phyloP scores from a whole-genome alignment of 805 yeast species.

The Lachancea sp. region DNA sequence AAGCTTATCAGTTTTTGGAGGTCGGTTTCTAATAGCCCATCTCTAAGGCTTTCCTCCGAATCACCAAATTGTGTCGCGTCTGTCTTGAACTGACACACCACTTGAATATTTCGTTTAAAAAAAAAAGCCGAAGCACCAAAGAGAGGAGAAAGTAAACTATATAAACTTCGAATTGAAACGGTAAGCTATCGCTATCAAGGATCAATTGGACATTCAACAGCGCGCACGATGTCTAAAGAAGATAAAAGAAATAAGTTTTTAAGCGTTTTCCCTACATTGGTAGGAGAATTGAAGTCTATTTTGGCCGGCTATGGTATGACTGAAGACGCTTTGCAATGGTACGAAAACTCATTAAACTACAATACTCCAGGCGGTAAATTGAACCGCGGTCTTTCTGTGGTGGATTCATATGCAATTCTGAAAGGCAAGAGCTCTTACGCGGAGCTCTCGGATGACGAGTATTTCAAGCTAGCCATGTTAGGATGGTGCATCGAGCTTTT shows the following conservation, averaged over 20 bases:
- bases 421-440: conserved; percentile 51
- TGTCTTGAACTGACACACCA: not conserved
- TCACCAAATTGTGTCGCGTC: not conserved
- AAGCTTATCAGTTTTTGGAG: not conserved
- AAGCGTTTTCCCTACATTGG: conserved; percentile 66
- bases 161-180: too few relatives aligned
- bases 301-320: conserved; percentile 73
- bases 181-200: not conserved
- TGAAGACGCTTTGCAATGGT: conserved; percentile 81
- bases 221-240: conserved; percentile 20
- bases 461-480: conserved; percentile 75
- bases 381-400: conserved; percentile 92
- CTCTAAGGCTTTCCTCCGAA: not conserved
- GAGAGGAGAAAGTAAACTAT: not conserved
- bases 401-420: conserved; percentile 82
- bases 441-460: conserved; percentile 63
- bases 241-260: conserved; percentile 48
- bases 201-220: not conserved
- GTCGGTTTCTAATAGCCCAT: too few relatives aligned
- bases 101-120: not conserved
- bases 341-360: conserved; percentile 60
- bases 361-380: conserved; percentile 96
- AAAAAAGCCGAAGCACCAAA: not conserved
- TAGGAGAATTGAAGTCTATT: conserved; percentile 62
- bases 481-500: conserved; percentile 95